phyloP scores from a whole-genome alignment of 2,329 filamentous ascomycete genomes.

The Hymenoscyphus fructigenus region DNA sequence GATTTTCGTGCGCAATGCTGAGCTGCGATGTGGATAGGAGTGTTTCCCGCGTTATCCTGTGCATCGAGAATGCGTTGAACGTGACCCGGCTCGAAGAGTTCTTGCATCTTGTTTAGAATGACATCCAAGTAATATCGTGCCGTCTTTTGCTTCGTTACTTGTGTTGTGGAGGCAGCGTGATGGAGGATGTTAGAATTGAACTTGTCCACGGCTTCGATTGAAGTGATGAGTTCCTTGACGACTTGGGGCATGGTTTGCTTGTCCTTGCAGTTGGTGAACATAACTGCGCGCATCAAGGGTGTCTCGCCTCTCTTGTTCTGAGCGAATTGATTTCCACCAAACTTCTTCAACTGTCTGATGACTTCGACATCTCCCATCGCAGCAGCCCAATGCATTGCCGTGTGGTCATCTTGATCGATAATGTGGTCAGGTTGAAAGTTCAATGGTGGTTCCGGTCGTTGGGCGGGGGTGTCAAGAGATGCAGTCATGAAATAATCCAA shows the following conservation, averaged over 20 bases:
- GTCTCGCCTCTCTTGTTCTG: slow-evolving; percentile 78
- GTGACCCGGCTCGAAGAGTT: slow-evolving; percentile 71
- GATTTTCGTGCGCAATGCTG: slow-evolving; percentile 87
- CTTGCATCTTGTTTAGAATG: slow-evolving; percentile 81
- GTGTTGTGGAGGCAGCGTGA: slow-evolving; percentile 84
- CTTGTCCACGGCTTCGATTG: slow-evolving; percentile 75
- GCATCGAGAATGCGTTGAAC: slow-evolving; percentile 78
- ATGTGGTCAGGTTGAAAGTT: slow-evolving; percentile 86
- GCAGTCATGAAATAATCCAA: slow-evolving; percentile 94
- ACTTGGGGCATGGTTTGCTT: slow-evolving; percentile 86
- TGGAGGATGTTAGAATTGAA: slow-evolving; percentile 88
- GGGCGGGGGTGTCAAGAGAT: slow-evolving; percentile 62
- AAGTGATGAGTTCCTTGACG: slow-evolving; percentile 78
- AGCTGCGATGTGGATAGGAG: slow-evolving; percentile 72
- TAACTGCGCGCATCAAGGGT: slow-evolving; percentile 87
- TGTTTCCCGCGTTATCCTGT: slow-evolving; percentile 86
- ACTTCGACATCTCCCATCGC: slow-evolving; percentile 96
- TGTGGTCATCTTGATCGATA: slow-evolving; percentile 93
- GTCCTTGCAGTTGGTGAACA: slow-evolving; percentile 97
- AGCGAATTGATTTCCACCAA: slow-evolving; percentile 71
- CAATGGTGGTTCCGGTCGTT: slow-evolving; percentile 74
- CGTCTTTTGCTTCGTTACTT: slow-evolving; percentile 79
- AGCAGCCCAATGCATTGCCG: slow-evolving; percentile 93
- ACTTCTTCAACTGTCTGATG: slow-evolving; percentile 80
- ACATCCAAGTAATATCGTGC: slow-evolving; percentile 92